These are phyloP conservation scores for Fusarium continuum DNA, from an alignment of 2,329 filamentous ascomycete species.

Conservation along the genomic window DNA sequence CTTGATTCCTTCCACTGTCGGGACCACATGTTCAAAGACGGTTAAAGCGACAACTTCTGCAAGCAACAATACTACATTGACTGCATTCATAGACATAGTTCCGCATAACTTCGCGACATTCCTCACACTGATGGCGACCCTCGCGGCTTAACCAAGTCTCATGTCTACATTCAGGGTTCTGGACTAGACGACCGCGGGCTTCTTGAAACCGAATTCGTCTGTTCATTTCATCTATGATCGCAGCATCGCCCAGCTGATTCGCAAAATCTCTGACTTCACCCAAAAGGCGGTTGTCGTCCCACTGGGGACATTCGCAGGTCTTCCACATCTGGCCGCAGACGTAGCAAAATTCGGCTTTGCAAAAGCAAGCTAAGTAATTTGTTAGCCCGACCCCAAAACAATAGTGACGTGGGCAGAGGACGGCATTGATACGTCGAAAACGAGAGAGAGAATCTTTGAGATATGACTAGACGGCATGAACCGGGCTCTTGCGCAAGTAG, in stretches of 20 bases:
- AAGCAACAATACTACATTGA: slow-evolving; percentile 56
- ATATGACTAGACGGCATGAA: too few relatives aligned
- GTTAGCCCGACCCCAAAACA: not conserved
- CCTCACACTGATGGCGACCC: slow-evolving; percentile 53
- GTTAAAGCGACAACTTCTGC: slow-evolving; percentile 57
- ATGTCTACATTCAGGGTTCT: slow-evolving; percentile 54
- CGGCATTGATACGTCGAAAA: too few relatives aligned
- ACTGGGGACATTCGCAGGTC: slow-evolving; percentile 36
- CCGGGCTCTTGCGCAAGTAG: too few relatives aligned
- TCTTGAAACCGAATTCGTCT: not conserved
- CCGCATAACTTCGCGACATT: slow-evolving; percentile 53
- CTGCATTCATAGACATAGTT: slow-evolving; percentile 58
- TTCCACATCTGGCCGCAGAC: slow-evolving; percentile 52
- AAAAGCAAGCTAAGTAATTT: slow-evolving; percentile 52
- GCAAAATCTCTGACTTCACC: slow-evolving; percentile 47
- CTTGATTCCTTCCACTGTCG: too few relatives aligned
- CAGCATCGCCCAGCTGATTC: slow-evolving; percentile 23
- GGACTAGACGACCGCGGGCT: slow-evolving; percentile 7
- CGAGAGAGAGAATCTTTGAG: too few relatives aligned
- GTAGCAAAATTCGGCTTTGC: slow-evolving; percentile 60
- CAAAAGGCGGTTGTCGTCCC: slow-evolving; percentile 48
- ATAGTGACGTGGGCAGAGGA: too few relatives aligned
- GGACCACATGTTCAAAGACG: slow-evolving; percentile 44
- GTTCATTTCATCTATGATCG: not conserved
- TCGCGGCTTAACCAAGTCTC: slow-evolving; percentile 47